Percentiles rank a stretch among this genome's conserved stretches.
These are phyloP conservation scores for Cladorrhinum sp. DNA, from an alignment of 2,329 filamentous ascomycete species.

Conservation along the genomic window DNA sequence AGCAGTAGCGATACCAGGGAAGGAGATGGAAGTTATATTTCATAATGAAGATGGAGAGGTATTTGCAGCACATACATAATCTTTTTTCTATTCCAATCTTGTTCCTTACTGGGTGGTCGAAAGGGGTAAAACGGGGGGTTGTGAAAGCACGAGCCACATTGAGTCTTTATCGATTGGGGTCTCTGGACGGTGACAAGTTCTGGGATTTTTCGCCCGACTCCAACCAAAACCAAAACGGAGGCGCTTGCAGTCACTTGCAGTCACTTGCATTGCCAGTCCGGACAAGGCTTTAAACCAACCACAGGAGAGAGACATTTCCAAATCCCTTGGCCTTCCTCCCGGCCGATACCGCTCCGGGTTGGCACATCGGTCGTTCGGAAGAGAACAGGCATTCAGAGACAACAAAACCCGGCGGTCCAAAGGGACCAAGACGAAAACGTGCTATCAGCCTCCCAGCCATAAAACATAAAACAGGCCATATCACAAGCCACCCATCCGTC, in stretches of 20 bases:
- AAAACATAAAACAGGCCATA: neutral
- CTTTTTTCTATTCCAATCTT: neutral
- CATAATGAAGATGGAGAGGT: neutral
- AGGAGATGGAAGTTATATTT: neutral
- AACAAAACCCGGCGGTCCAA: conserved; percentile 15
- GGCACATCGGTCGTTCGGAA: conserved; percentile 2
- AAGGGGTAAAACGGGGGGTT: neutral
- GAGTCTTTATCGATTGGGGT: conserved; percentile 10
- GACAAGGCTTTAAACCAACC: neutral
- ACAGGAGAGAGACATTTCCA: neutral
- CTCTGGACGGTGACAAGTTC: neutral
- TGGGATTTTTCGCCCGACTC: neutral
- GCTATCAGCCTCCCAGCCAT: conserved; percentile 1
- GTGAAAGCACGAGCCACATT: conserved; percentile 15
- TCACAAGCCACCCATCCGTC: conserved; percentile 5
- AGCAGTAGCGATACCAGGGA: neutral
- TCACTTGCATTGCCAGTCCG: neutral
- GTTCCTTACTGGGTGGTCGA: neutral
- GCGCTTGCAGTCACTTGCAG: neutral
- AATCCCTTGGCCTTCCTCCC: neutral
- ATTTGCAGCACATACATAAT: neutral
- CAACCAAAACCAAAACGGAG: neutral
- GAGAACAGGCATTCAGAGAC: neutral
- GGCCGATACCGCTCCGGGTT: neutral
- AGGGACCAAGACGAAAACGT: conserved; percentile 1